These are phyloP conservation scores for Elsinoe fawcettii DNA, from an alignment of 2,329 filamentous ascomycete species.

Conservation along the genomic window DNA sequence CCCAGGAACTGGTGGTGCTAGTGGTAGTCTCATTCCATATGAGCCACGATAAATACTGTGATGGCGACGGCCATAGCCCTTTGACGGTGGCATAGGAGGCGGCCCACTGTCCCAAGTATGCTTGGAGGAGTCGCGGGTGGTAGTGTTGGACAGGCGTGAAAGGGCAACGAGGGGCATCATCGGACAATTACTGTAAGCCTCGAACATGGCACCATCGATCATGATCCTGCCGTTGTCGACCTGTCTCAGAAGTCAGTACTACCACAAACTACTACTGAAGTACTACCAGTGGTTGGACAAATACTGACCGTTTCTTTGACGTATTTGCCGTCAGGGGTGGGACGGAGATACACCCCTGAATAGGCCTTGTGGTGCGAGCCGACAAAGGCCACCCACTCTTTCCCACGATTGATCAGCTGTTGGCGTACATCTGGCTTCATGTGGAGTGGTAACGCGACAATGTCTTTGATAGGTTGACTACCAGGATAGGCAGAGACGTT, in stretches of 20 bases:
- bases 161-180: not conserved
- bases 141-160: not conserved
- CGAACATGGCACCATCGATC: not conserved
- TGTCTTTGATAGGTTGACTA: too few species aligned
- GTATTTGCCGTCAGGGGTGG: not conserved
- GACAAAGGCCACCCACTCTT: too few species aligned
- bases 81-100: too few species aligned
- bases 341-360: not conserved
- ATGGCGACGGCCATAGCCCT: too few species aligned
- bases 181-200: not conserved
- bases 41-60: not conserved
- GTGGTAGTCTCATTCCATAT: not conserved
- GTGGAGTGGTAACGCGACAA: too few species aligned
- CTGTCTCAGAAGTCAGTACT: not conserved
- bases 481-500: too few species aligned
- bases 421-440: too few species aligned
- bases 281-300: not conserved
- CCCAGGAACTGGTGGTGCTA: not conserved
- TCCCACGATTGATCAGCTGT: too few species aligned
- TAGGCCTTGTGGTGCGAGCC: too few species aligned
- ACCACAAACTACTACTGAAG: not conserved
- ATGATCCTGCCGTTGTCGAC: constrained; percentile 2
- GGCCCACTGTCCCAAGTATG: too few species aligned
- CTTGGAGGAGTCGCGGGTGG: too few species aligned
- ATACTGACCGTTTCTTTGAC: not conserved